These are phyloP conservation scores for Thielaviopsis populi DNA, from an alignment of 2,329 filamentous ascomycete species.

Conservation along the genomic window DNA sequence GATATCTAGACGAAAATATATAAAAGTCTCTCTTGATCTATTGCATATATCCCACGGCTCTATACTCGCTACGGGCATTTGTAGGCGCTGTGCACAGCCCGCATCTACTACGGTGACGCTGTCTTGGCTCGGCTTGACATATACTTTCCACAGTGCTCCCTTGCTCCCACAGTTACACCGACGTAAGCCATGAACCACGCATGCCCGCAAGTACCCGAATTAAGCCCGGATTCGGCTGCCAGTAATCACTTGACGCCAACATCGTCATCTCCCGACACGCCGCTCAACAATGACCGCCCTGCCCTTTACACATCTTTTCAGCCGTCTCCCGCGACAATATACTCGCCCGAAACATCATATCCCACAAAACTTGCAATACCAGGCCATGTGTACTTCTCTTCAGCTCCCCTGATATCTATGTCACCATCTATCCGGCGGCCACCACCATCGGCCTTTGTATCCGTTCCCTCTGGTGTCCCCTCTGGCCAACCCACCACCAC, in stretches of 20 bases:
- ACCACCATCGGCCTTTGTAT: not conserved
- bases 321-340: not conserved
- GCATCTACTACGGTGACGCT: not conserved
- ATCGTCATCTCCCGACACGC: slow-evolving; percentile 7
- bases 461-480: not conserved
- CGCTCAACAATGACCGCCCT: slow-evolving; percentile 7
- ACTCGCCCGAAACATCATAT: not conserved
- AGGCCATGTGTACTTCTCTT: not conserved
- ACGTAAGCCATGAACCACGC: slow-evolving; percentile 10
- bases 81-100: not conserved
- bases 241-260: not conserved
- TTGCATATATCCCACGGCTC: not conserved
- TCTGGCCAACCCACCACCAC: not conserved
- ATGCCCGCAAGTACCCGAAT: slow-evolving; percentile 6
- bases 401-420: not conserved
- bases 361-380: not conserved
- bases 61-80: not conserved
- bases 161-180: not conserved
- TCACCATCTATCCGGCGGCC: not conserved
- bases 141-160: not conserved
- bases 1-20: not conserved
- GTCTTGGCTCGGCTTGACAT: not conserved
- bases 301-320: slow-evolving; percentile 6
- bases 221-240: not conserved
- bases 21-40: not conserved